Base-by-base conservation (phyloP, 2,329 filamentous ascomycete species). In the Cryphonectria naterciae region DNA sequence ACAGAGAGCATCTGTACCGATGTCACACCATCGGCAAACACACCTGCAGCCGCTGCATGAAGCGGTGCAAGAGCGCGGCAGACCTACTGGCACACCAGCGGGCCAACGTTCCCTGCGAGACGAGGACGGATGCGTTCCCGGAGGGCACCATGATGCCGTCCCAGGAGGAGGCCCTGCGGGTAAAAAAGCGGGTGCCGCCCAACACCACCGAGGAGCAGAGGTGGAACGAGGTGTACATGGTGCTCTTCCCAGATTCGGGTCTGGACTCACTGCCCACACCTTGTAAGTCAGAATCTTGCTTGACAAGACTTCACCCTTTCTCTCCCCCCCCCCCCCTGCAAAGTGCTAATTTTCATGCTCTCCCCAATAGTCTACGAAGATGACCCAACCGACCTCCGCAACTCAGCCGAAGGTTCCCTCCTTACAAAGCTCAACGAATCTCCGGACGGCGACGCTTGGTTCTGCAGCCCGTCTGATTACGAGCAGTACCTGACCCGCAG, bases 21-120 rank as follows among this genome's bases (percentile, higher is more conserved):
- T 72, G 72, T 41, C 72, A 73, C 56, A 73, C 72, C n/a, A 72
- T 73, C 46, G 72, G 72, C 37, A 73, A 73, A 64, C 72, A 73
- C 60, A 72, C 72, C 7, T 73, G 72, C 62, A 73, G 72, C 49
- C 65, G 72, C 8, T 73, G 72, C 11, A 63, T 73, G 35, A 61
- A 67, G n/a, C 66, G 65, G 35, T 73, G 72, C 68, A 73, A 68
- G 61, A 73, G 68, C 52, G 72, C 72, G 0, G 63, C 70, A 22
- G 72, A 73, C 32, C 68, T 73, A 22, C 70, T 73, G 28, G 68
- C 62, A 13, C 72, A 73, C 19, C 72, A 73, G 41, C 72, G 72
- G 28, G 68, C 72, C 22, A 66, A 58, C 10, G 65, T 73, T 8
- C 61, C 72, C 1, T 73, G 72, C 28, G 70, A 73, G n/a, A 73